Conservation (phyloP, 2,329 filamentous ascomycete genomes). For the Trichoderma citrinoviride region DNA sequence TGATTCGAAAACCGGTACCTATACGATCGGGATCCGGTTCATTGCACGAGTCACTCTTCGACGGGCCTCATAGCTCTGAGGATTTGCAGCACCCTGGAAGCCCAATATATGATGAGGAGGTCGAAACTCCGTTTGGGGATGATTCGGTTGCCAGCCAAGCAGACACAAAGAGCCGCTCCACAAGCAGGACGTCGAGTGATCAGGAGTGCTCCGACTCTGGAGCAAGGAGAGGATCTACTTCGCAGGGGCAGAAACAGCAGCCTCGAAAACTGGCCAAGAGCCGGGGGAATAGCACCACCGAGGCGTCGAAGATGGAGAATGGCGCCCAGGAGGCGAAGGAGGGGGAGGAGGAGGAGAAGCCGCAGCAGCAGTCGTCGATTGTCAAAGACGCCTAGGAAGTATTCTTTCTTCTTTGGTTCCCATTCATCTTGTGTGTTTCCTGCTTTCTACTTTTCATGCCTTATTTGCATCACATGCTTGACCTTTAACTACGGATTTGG, state of each 20-base stretch:
- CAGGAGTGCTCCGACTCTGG: slow-evolving; percentile 33
- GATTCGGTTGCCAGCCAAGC: slow-evolving; percentile 18
- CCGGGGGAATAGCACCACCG: slow-evolving; percentile 38
- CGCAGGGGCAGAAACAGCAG: slow-evolving; percentile 35
- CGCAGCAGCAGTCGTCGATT: not conserved
- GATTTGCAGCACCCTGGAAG: slow-evolving; percentile 28
- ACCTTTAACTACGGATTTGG: not conserved
- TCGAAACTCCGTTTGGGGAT: slow-evolving; percentile 20
- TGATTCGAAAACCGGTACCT: slow-evolving; percentile 14
- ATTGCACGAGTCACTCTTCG: slow-evolving; percentile 35
- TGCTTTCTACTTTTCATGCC: not conserved
- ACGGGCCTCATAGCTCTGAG: slow-evolving; percentile 33
- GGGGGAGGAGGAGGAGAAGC: no score
- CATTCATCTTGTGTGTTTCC: not conserved
- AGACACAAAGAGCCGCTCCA: slow-evolving; percentile 23
- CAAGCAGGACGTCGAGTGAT: slow-evolving; percentile 37
- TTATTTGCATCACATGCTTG: not conserved
- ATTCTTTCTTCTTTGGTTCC: not conserved
- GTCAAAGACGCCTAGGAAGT: not conserved
- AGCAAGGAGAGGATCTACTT: slow-evolving; percentile 28
- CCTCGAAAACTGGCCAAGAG: slow-evolving; percentile 44
- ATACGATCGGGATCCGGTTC: slow-evolving; percentile 28
- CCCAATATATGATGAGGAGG: slow-evolving; percentile 28
- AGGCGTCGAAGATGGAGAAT: slow-evolving; percentile 29
- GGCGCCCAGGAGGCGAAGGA: slow-evolving; percentile 13